Conservation (phyloP, 2,329 filamentous ascomycete genomes). For the Macroventuria anomochaeta region DNA sequence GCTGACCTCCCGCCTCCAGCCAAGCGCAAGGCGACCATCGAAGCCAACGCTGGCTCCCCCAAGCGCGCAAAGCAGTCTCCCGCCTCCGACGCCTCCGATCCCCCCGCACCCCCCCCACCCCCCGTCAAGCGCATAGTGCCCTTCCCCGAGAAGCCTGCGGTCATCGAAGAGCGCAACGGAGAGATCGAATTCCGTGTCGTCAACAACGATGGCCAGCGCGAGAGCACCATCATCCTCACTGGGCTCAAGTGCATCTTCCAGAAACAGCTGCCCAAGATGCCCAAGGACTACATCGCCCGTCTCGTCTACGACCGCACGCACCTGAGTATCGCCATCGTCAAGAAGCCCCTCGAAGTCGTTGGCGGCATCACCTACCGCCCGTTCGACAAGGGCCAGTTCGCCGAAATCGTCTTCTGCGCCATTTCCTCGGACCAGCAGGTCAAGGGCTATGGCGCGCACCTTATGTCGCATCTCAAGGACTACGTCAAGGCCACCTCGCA, state of each 20-base stretch:
- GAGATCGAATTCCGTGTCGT: constrained; percentile 98
- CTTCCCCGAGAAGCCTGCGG: constrained; percentile 92
- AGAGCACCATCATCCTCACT: constrained; percentile 92
- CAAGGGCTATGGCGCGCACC: constrained; percentile 95
- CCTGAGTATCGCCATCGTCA: constrained; percentile 94
- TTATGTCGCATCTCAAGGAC: constrained; percentile 98
- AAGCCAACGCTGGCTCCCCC: constrained; percentile 65
- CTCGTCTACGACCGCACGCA: constrained; percentile 97
- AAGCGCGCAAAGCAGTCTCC: constrained; percentile 62
- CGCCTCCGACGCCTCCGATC: constrained; percentile 39
- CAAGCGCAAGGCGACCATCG: constrained; percentile 79
- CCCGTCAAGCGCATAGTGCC: constrained; percentile 70
- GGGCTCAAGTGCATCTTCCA: constrained; percentile 98
- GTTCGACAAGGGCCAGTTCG: constrained; percentile 89
- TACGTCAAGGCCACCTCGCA: constrained; percentile 96
- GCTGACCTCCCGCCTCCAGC: constrained; percentile 40
- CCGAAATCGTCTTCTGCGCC: constrained; percentile 98
- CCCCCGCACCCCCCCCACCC: constrained; percentile 49
- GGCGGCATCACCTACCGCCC: constrained; percentile 95
- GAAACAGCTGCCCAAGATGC: constrained; percentile 98
- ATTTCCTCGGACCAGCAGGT: constrained; percentile 98
- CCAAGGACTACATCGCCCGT: constrained; percentile 97
- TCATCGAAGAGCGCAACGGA: constrained; percentile 89
- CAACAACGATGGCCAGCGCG: constrained; percentile 89
- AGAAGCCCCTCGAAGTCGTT: constrained; percentile 93